Conservation (phyloP, 495 filamentous ascomycete genomes). For the Penicillium tannophilum region DNA sequence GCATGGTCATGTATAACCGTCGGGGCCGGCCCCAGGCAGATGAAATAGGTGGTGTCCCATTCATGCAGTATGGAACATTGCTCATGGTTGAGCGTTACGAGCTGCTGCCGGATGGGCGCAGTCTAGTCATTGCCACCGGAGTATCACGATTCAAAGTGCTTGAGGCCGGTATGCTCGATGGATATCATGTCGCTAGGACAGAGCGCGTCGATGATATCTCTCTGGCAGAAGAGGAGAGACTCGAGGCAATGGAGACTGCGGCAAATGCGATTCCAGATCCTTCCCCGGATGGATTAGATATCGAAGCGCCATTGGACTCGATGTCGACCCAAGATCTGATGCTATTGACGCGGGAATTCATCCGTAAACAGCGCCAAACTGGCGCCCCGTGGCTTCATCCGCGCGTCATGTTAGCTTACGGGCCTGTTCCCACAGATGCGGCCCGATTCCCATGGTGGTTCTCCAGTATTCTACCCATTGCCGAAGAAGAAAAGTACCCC, state of each 20-base stretch:
- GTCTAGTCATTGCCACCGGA: constrained; percentile 74
- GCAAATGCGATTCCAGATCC: constrained; percentile 19
- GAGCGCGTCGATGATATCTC: constrained; percentile 78
- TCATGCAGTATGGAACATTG: constrained; percentile 77
- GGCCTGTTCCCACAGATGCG: constrained; percentile 72
- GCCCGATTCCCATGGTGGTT: constrained; percentile 89
- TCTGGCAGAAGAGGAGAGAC: constrained; percentile 75
- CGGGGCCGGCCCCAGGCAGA: constrained; percentile 51
- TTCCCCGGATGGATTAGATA: constrained; percentile 12
- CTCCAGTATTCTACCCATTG: constrained; percentile 75
- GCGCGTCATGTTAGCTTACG: constrained; percentile 72
- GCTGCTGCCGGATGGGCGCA: constrained; percentile 76
- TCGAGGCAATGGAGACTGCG: constrained; percentile 65
- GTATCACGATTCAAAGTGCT: constrained; percentile 73
- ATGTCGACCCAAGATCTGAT: constrained; percentile 73
- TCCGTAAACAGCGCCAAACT: constrained; percentile 62
- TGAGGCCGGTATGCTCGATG: constrained; percentile 65
- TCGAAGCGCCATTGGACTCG: constrained; percentile 50
- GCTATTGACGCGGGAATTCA: constrained; percentile 62
- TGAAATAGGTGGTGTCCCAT: constrained; percentile 57
- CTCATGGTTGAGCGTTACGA: constrained; percentile 73
- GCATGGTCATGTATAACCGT: constrained; percentile 78
- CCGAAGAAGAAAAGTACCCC: constrained; percentile 76
- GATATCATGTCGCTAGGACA: constrained; percentile 73
- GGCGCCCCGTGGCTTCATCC: constrained; percentile 74